Evolutionary conservation across 306 rosid species (phyloP), one percentile per base, ranked within the genome.

Genomic region (Alnus rubra): DNA sequence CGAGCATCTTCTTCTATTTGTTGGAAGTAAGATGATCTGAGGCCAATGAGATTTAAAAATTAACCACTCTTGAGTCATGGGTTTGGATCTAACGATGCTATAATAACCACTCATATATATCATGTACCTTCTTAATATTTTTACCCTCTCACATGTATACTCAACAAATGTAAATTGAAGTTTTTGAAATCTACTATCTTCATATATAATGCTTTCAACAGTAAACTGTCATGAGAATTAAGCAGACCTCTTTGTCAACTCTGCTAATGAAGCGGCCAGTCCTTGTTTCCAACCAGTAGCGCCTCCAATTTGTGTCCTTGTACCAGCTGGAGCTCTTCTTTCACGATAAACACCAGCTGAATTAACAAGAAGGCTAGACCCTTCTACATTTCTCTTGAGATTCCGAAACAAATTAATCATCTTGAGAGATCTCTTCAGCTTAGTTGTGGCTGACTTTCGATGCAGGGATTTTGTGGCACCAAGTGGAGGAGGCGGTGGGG

Each of bases 201-300:
- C 11, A 56, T 1, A 0, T 8, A 54, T 7, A 54, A 8, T 55
- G 15, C 4, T 69, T 52, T 56, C 49, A 71, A 3, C 31, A 6
- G 13, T 5, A 16, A 39, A 39, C 30, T 49, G 47, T 33, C 37
- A 10, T 15, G 55, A 65, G 60, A 16, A 33, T 33, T 33, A 33
- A 11, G 12, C 64, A 67, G 23, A 79, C 88, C 88, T 78, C 62
- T 68, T 78, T 15, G 81, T 73, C 81, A 85, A 82, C 76, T 79
- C 86, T 28, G 84, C 78, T 33, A 82, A 63, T 1, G 84, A 85
- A 58, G 79, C 88, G 35, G 79, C 86, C 88, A 82, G 79, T 52
- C 88, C 86, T 23, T 76, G 28, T 78, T 76, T 82, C 30, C 77
- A 79, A 2, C 69, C 73, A 1, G 52, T 5, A 11, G 69, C 15